These are phyloP conservation scores for Holtermannia corniformis DNA, from an alignment of 768 basidiomycete species.

Conservation along the genomic window DNA sequence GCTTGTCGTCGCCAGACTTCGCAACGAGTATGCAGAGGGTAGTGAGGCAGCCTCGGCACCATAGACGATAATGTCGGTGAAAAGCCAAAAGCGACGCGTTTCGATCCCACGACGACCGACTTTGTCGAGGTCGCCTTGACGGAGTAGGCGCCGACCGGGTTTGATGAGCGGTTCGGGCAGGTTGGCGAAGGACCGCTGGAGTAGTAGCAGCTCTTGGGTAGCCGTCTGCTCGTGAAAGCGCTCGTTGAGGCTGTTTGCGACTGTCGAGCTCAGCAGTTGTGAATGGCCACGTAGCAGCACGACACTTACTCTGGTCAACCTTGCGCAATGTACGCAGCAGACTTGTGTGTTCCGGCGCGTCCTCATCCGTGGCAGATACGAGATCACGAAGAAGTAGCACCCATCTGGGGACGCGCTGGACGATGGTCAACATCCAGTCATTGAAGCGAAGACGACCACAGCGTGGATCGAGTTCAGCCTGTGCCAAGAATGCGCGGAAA, in stretches of 20 bases:
- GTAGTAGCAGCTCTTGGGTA: constrained; percentile 62
- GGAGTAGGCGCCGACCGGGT: constrained; percentile 71
- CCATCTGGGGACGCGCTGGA: constrained; percentile 81
- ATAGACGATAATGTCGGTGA: constrained; percentile 13
- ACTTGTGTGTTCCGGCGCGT: constrained; percentile 59
- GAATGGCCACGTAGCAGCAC: not conserved
- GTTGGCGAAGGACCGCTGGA: constrained; percentile 66
- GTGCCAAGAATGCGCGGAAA: constrained; percentile 57
- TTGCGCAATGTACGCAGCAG: constrained; percentile 55
- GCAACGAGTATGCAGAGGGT: no score
- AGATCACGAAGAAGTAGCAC: constrained; percentile 67
- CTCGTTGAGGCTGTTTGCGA: constrained; percentile 66
- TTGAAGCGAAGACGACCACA: constrained; percentile 67
- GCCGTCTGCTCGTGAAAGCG: constrained; percentile 69
- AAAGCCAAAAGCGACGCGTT: constrained; percentile 11
- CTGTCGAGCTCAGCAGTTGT: no score
- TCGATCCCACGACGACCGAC: constrained; percentile 1
- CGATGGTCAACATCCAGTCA: constrained; percentile 77
- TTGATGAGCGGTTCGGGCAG: constrained; percentile 68
- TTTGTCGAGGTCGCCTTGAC: constrained; percentile 42
- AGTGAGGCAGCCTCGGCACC: constrained; percentile 4
- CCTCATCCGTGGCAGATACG: constrained; percentile 54
- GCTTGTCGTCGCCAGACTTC: no score
- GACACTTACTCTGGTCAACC: constrained; percentile 64
- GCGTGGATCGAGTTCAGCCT: constrained; percentile 58